Conservation (phyloP, 2,329 filamentous ascomycete genomes). For the Sporothrix dimorphospora region DNA sequence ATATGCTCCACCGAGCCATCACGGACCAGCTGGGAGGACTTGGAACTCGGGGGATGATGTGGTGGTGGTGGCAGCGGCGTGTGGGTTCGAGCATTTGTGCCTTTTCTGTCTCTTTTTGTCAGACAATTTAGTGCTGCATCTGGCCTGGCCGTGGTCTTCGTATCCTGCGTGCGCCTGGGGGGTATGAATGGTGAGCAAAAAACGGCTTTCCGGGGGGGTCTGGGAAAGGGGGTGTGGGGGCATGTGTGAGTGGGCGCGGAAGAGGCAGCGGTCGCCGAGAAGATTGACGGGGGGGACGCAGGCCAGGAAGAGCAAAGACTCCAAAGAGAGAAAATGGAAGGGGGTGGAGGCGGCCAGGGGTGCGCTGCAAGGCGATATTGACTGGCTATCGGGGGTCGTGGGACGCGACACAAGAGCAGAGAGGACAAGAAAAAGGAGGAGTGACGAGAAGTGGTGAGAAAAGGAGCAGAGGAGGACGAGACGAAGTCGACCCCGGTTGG, state of each 20-base stretch:
- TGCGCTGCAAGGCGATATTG: conserved; percentile 10
- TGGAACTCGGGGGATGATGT: conserved; percentile 17
- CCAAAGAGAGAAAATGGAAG: conserved; percentile 24
- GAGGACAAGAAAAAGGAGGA: background rate
- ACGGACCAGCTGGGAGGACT: conserved; percentile 27
- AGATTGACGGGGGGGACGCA: conserved; percentile 6
- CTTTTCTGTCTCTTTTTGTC: background rate
- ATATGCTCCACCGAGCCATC: conserved; percentile 29
- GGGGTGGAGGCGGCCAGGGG: conserved; percentile 18
- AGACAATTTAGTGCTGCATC: conserved; percentile 18
- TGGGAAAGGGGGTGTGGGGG: conserved; percentile 25
- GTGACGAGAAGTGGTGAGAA: background rate
- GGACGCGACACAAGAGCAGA: conserved; percentile 17
- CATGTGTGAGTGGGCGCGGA: conserved; percentile 23
- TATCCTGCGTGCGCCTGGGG: conserved; percentile 7
- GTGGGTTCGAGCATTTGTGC: background rate
- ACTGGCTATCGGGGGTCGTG: conserved; percentile 22
- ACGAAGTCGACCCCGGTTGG: background rate
- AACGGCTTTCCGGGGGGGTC: conserved; percentile 18
- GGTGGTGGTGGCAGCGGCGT: conserved; percentile 8
- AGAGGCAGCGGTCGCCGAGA: conserved; percentile 22
- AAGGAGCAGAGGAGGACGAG: background rate
- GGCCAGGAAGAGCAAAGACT: conserved; percentile 7
- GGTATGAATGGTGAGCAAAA: conserved; percentile 13
- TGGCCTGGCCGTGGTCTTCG: background rate